These are phyloP conservation scores for Penicillium ochrochloron DNA, from an alignment of 495 filamentous ascomycete species.

Conservation along the genomic window DNA sequence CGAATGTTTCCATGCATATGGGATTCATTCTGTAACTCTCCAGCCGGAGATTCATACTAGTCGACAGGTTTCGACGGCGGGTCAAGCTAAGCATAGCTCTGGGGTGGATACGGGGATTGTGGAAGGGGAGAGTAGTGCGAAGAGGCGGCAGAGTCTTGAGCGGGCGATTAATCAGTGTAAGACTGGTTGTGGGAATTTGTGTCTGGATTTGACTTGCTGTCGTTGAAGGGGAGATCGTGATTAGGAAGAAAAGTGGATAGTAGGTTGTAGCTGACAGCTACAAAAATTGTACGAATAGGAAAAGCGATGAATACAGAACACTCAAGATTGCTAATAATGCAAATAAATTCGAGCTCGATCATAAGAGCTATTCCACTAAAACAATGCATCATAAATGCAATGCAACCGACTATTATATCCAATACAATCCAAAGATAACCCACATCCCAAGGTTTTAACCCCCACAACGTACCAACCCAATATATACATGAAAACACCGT, in stretches of 20 bases:
- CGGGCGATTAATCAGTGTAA: constrained; percentile 12
- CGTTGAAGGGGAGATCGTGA: background rate
- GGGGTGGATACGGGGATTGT: background rate
- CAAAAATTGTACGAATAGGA: background rate
- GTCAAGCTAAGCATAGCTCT: background rate
- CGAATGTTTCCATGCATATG: constrained; percentile 54
- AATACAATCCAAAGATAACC: constrained; percentile 3
- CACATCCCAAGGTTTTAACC: background rate
- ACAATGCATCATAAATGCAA: constrained; percentile 6
- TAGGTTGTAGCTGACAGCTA: background rate
- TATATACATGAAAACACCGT: constrained; percentile 19
- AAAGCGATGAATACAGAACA: background rate
- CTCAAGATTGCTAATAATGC: constrained; percentile 3
- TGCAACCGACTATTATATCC: constrained; percentile 9
- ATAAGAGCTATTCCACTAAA: constrained; percentile 6
- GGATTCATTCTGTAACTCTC: constrained; percentile 49
- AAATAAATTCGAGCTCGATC: constrained; percentile 5
- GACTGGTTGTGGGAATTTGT: constrained; percentile 17
- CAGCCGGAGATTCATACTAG: constrained; percentile 47
- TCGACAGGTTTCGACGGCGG: background rate
- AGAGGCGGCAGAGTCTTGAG: constrained; percentile 6
- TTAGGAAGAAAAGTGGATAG: background rate
- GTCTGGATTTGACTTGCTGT: constrained; percentile 21
- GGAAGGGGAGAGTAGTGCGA: background rate
- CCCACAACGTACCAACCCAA: constrained; percentile 12